phyloP scores from a whole-genome alignment of 116 monocot species.

The Posidonia oceanica region DNA sequence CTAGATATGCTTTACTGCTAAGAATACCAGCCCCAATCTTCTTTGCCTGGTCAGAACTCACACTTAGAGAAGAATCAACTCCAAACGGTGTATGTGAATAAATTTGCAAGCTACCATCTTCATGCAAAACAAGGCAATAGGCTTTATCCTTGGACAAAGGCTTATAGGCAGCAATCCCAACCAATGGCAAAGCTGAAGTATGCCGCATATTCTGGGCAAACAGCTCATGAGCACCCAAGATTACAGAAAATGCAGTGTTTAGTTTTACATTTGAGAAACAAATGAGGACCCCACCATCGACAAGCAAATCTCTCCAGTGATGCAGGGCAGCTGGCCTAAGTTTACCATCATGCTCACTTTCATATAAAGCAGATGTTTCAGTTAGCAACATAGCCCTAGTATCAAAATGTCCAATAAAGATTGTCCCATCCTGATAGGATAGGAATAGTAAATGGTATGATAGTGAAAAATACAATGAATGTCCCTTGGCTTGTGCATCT shows the following conservation, averaged over 20 bases:
- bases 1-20: slow-evolving; percentile 51
- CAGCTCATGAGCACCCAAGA: slow-evolving; percentile 37
- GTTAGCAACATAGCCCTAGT: slow-evolving; percentile 31
- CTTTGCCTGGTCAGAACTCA: slow-evolving; percentile 45
- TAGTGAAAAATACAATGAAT: slow-evolving; percentile 64
- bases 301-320: slow-evolving; percentile 80
- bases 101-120: slow-evolving; percentile 94
- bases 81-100: slow-evolving; percentile 47
- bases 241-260: slow-evolving; percentile 55
- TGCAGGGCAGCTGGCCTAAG: slow-evolving; percentile 56
- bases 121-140: slow-evolving; percentile 78
- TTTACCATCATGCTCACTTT: slow-evolving; percentile 68
- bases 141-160: slow-evolving; percentile 82
- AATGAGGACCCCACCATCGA: slow-evolving; percentile 64
- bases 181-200: slow-evolving; percentile 51
- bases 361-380: slow-evolving; percentile 57
- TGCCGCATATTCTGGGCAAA: slow-evolving; percentile 79
- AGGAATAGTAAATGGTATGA: slow-evolving; percentile 75
- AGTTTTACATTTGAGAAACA: slow-evolving; percentile 63
- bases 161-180: slow-evolving; percentile 85
- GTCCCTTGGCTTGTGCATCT: slow-evolving; percentile 38
- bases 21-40: slow-evolving; percentile 81
- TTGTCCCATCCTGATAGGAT: slow-evolving; percentile 81
- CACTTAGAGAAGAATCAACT: slow-evolving; percentile 27
- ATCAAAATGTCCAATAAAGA: slow-evolving; percentile 70